Percentiles rank a stretch among this genome's conserved stretches.
phyloP scores from a whole-genome alignment of 352 stramenopile species.

The Phytophthora boehmeriae region DNA sequence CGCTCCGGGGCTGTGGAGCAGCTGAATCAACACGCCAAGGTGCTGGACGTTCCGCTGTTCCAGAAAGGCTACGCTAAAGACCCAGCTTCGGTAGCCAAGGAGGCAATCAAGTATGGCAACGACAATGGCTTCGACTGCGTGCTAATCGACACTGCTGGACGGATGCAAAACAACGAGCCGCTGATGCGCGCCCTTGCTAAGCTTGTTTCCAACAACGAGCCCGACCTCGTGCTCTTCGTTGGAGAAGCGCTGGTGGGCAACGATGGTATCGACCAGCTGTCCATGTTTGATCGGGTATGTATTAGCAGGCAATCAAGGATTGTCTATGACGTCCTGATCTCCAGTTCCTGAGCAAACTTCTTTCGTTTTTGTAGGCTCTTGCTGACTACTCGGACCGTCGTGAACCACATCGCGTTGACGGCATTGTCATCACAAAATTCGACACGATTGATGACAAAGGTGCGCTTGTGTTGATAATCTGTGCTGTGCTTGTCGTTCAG shows the following conservation, averaged over 20 bases:
- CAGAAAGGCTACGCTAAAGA: constrained; percentile 97
- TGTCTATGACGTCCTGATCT: constrained; percentile 8
- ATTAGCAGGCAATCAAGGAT: not conserved
- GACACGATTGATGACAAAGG: constrained; percentile 99
- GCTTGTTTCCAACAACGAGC: constrained; percentile 96
- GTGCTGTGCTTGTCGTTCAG: constrained; percentile 1
- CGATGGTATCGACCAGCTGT: constrained; percentile 98
- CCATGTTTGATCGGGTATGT: constrained; percentile 93
- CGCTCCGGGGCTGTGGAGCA: constrained; percentile 98
- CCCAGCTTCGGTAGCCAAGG: constrained; percentile 93
- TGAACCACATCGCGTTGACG: constrained; percentile 94
- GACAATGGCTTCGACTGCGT: constrained; percentile 97
- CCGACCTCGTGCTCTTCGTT: constrained; percentile 99
- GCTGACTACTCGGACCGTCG: constrained; percentile 89
- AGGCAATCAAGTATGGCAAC: constrained; percentile 95
- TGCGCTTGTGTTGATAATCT: constrained; percentile 31
- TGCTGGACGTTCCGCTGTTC: constrained; percentile 96
- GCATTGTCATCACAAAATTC: constrained; percentile 99
- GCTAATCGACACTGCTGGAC: constrained; percentile 98
- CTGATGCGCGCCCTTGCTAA: constrained; percentile 98
- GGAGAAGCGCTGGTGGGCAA: constrained; percentile 99
- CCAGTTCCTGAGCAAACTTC: not conserved
- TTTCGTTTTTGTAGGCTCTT: constrained; percentile 58
- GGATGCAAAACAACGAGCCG: constrained; percentile 99
- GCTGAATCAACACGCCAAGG: constrained; percentile 97